phyloP scores from a whole-genome alignment of 768 basidiomycete species.

The Chlorophyllum brunneum region DNA sequence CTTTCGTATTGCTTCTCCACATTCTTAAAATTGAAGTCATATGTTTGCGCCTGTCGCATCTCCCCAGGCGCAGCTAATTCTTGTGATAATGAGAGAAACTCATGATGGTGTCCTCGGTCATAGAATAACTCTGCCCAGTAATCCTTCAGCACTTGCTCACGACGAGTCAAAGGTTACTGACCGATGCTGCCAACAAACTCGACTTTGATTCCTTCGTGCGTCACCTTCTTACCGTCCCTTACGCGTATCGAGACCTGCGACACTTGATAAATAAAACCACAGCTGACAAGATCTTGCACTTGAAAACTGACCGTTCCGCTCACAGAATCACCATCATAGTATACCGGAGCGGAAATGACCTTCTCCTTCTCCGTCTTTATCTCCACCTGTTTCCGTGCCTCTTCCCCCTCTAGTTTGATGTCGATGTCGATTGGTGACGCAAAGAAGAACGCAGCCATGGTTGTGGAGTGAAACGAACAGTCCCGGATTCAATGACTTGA shows the following conservation, averaged over 20 bases:
- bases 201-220: slow-evolving; percentile 96
- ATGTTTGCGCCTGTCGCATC: slow-evolving; percentile 94
- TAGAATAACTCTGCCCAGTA: slow-evolving; percentile 76
- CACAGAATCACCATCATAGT: slow-evolving; percentile 94
- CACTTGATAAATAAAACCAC: not conserved
- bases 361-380: slow-evolving; percentile 89
- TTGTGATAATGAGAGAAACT: slow-evolving; percentile 93
- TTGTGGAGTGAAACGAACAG: not conserved
- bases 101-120: slow-evolving; percentile 96
- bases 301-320: slow-evolving; percentile 62
- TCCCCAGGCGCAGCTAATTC: slow-evolving; percentile 96
- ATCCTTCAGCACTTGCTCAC: not conserved
- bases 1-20: slow-evolving; percentile 99
- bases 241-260: slow-evolving; percentile 79
- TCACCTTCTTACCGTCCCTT: slow-evolving; percentile 90
- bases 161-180: slow-evolving; percentile 28
- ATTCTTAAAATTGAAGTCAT: slow-evolving; percentile 97
- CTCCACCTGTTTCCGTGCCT: slow-evolving; percentile 84
- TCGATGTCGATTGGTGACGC: slow-evolving; percentile 89
- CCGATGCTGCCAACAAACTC: slow-evolving; percentile 97
- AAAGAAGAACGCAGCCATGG: slow-evolving; percentile 91
- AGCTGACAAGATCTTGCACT: not conserved
- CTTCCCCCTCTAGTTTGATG: slow-evolving; percentile 83
- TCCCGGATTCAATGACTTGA: not conserved
- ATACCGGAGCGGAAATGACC: slow-evolving; percentile 81